Evolutionary conservation across 2,329 filamentous ascomycete genomes (phyloP), one percentile per base, ranked within the genome.

Genomic region (Stagonosporopsis rhizophila): DNA sequence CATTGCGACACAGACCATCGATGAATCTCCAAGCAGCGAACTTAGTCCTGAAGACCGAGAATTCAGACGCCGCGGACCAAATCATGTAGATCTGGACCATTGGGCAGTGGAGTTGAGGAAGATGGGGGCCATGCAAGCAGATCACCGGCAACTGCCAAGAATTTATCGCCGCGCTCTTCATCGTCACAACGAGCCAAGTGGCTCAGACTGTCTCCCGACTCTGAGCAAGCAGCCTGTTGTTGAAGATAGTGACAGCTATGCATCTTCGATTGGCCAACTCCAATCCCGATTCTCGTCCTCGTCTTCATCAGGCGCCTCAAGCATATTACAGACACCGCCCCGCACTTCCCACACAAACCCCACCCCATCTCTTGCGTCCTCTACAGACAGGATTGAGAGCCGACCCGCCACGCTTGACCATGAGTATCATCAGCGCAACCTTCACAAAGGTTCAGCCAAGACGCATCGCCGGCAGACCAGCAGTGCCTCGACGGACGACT

Each of bases 71-170:
- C 49, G 55, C 15, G 59, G 44, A 15, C 56, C 59, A 1, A 41
- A 30, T 9, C 19, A 50, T 4, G 14, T 5, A 12, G 58, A 58
- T 28, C n/a, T 61, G 34, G 34, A 30, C 4, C 19, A 49, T 15
- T 61, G 54, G 58, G 58, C 58, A 32, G 32, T 44, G 2, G 51
- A 61, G 32, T 23, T 61, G 3, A 52, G 47, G 27, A 50, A 45
- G 30, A 58, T 58, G 58, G 55, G 52, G 20, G 22, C 7, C 11
- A 54, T 40, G 41, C 40, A 49, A 22, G 32, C 17, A 6, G 39
- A 52, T 14, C 22, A 30, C 17, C 12, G 35, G n/a, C 28, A 6
- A 22, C 35, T 28, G 3, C 28, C 23, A 27, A 23, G 47, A 3
- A 3, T 37, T n/a, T 42, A 35, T 20, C 27, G 38, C 14, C 40